Conservation (phyloP, 2,329 filamentous ascomycete species). For the Tympanopsis confertula region DNA sequence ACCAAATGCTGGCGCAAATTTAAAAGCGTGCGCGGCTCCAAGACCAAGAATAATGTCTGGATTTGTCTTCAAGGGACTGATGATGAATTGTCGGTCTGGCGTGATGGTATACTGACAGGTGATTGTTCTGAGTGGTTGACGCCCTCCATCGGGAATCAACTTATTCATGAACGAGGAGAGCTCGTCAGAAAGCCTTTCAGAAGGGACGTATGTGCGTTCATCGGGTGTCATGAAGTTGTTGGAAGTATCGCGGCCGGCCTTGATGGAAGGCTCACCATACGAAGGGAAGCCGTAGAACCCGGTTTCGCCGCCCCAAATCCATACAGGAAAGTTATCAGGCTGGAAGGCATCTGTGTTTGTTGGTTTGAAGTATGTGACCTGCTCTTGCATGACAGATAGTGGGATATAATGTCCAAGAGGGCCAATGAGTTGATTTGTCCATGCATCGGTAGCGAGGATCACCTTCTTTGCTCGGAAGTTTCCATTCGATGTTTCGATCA, state of each 20-base stretch:
- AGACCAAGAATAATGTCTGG: slow-evolving; percentile 10
- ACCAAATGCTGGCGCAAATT: slow-evolving; percentile 13
- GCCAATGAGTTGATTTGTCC: slow-evolving; percentile 12
- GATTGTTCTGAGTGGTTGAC: slow-evolving; percentile 11
- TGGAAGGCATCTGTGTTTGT: slow-evolving; percentile 7
- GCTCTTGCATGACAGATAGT: slow-evolving; percentile 12
- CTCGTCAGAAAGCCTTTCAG: slow-evolving; percentile 9
- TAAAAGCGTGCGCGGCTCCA: slow-evolving; percentile 13
- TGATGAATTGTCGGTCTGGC: slow-evolving; percentile 13
- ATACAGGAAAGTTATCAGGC: slow-evolving; percentile 10
- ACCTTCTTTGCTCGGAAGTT: slow-evolving; percentile 9
- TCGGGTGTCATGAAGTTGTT: slow-evolving; percentile 14
- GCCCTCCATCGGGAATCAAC: slow-evolving; percentile 11
- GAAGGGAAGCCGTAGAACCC: slow-evolving; percentile 13
- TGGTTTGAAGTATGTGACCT: slow-evolving; percentile 15
- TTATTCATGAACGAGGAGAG: slow-evolving; percentile 9
- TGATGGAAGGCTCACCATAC: slow-evolving; percentile 15
- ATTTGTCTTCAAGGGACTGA: slow-evolving; percentile 11
- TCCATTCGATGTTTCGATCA: slow-evolving; percentile 12
- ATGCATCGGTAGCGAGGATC: slow-evolving; percentile 12
- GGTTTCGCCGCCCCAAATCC: slow-evolving; percentile 11
- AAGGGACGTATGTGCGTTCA: slow-evolving; percentile 14
- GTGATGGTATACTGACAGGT: slow-evolving; percentile 16
- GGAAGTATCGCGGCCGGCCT: slow-evolving; percentile 10
- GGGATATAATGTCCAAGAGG: slow-evolving; percentile 11